These are phyloP conservation scores for Acanthamoeba healyi DNA, from an alignment of 208 protist species.

Conservation along the genomic window DNA sequence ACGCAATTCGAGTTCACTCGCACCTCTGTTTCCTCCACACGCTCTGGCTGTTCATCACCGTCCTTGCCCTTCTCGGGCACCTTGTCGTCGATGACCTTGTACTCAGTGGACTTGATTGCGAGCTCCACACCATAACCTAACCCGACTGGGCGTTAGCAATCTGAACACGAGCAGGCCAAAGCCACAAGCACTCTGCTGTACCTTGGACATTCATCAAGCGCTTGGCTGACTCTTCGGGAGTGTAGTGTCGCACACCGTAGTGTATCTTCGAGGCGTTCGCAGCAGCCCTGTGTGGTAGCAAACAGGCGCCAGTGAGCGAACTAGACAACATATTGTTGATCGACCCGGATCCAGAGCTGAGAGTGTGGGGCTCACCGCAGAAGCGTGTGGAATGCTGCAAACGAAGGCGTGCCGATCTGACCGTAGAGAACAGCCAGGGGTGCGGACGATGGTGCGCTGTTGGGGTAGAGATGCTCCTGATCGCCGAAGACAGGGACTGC, in stretches of 20 bases:
- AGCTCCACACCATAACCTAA: conserved; percentile 96
- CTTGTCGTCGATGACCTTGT: conserved; percentile 96
- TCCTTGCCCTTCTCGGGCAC: conserved; percentile 38
- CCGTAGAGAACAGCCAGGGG: conserved; percentile 34
- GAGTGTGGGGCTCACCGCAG: not conserved
- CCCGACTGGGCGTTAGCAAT: conserved; percentile 82
- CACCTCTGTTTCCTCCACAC: conserved; percentile 12
- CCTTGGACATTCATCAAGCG: conserved; percentile 57
- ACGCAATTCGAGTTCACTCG: too few relatives aligned
- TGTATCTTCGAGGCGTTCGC: conserved; percentile 14
- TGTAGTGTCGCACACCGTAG: conserved; percentile 39
- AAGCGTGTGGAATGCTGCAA: not conserved
- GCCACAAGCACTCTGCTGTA: not conserved
- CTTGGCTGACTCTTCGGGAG: not conserved
- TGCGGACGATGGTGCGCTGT: not conserved
- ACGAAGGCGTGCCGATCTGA: not conserved
- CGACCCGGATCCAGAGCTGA: not conserved
- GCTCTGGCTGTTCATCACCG: not conserved
- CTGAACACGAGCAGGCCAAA: not conserved
- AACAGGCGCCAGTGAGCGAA: not conserved
- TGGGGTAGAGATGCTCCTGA: conserved; percentile 63
- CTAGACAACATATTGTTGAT: too few relatives aligned
- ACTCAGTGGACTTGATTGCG: conserved; percentile 97
- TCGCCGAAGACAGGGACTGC: conserved; percentile 7
- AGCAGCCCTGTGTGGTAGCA: not conserved